These are phyloP conservation scores for Phytopythium helicoides DNA, from an alignment of 352 stramenopile genomes.

Conservation along the genomic window DNA sequence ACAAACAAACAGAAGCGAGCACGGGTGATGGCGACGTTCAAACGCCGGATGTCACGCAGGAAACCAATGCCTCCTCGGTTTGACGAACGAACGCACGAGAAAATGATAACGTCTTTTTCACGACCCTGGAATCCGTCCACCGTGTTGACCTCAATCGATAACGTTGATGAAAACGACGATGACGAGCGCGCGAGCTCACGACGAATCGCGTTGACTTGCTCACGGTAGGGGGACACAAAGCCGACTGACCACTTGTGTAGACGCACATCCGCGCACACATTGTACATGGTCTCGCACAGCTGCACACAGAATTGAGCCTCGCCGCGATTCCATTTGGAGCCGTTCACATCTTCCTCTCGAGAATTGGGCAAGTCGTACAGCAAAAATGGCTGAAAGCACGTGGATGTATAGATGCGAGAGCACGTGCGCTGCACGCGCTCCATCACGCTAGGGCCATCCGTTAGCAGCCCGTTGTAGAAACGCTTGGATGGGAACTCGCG, in stretches of 20 bases:
- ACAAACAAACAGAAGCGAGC: conserved; percentile 88
- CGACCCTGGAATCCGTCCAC: conserved; percentile 98
- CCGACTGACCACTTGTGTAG: conserved; percentile 86
- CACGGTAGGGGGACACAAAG: conserved; percentile 98
- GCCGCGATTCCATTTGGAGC: conserved; percentile 76
- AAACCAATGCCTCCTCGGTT: conserved; percentile 85
- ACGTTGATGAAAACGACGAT: conserved; percentile 27
- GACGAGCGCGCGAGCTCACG: conserved; percentile 54
- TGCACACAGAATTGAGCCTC: conserved; percentile 82
- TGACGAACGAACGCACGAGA: conserved; percentile 93
- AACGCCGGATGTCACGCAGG: conserved; percentile 84
- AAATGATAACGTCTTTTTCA: conserved; percentile 99
- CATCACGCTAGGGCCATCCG: conserved; percentile 83
- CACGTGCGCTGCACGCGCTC: conserved; percentile 64
- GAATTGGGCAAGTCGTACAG: conserved; percentile 83
- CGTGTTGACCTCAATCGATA: conserved; percentile 95
- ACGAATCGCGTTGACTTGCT: conserved; percentile 89
- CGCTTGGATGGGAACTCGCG: conserved; percentile 96
- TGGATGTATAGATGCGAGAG: conserved; percentile 54
- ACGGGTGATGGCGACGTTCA: conserved; percentile 91
- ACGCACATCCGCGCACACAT: conserved; percentile 45
- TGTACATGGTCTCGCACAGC: conserved; percentile 66
- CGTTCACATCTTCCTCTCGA: conserved; percentile 69
- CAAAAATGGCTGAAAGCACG: conserved; percentile 85
- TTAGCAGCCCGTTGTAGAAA: conserved; percentile 96